Evolutionary conservation across 116 monocot genomes (phyloP).

Genomic region (Posidonia oceanica): DNA sequence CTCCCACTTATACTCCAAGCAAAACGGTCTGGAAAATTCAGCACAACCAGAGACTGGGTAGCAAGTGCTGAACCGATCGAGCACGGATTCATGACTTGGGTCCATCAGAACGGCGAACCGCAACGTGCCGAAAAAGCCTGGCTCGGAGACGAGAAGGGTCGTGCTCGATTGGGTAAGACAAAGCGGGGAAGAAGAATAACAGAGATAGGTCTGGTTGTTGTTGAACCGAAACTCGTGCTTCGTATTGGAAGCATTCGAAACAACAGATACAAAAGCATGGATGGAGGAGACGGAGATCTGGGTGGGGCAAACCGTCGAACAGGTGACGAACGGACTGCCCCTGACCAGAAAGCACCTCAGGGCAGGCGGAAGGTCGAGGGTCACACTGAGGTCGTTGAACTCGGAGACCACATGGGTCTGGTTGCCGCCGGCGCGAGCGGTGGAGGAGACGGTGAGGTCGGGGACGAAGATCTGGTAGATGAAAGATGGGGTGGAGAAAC

Average conservation of each 20-base stretch:
- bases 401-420: constrained; percentile 40
- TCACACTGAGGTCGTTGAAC: constrained; percentile 70
- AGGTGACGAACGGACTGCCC: constrained; percentile 60
- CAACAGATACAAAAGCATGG: constrained; percentile 50
- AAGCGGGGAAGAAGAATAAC: constrained; percentile 74
- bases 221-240: constrained; percentile 49
- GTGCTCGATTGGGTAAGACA: constrained; percentile 16
- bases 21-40: constrained; percentile 33
- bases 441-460: constrained; percentile 66
- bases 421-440: neutral
- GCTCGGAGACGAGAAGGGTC: constrained; percentile 17
- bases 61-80: constrained; percentile 64
- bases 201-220: constrained; percentile 54
- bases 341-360: constrained; percentile 60
- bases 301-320: constrained; percentile 16
- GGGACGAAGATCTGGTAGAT: constrained; percentile 78
- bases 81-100: constrained; percentile 31
- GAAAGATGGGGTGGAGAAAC: constrained; percentile 44
- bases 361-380: constrained; percentile 52
- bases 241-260: constrained; percentile 40
- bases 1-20: constrained; percentile 65
- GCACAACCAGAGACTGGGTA: constrained; percentile 70
- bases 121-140: constrained; percentile 39
- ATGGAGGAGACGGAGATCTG: constrained; percentile 33
- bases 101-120: constrained; percentile 47